A percentile compares a stretch with the other conserved stretches of the same genome.
Evolutionary conservation across 192 early-diverging fungal species (phyloP).

Genomic region (Entomortierella lignicola): DNA sequence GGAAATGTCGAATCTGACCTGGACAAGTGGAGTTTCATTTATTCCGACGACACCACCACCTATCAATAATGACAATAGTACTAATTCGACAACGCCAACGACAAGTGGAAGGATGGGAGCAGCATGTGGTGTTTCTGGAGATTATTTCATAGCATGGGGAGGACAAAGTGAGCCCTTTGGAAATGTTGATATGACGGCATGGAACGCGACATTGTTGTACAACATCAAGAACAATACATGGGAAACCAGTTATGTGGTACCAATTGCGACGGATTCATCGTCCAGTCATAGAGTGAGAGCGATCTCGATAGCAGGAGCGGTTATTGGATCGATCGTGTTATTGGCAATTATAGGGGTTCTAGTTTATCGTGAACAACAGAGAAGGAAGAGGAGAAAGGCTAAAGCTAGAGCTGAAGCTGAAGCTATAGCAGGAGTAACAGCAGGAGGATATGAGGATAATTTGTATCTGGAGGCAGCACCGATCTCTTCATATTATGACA

Average conservation of each 20-base stretch:
- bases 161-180: neutral
- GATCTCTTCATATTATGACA: neutral
- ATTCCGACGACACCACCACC: too few species aligned
- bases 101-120: neutral
- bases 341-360: neutral
- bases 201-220: neutral
- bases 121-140: constrained; percentile 4
- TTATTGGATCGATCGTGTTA: neutral
- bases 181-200: neutral
- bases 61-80: too few species aligned
- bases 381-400: too few species aligned
- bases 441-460: neutral
- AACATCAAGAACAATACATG: constrained; percentile 1
- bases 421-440: neutral
- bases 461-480: neutral
- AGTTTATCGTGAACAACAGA: too few species aligned
- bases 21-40: constrained; percentile 5
- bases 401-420: too few species aligned
- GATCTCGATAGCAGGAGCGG: neutral
- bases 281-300: neutral
- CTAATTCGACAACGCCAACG: too few species aligned
- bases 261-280: neutral
- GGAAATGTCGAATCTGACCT: neutral
- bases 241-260: neutral
- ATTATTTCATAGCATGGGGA: constrained; percentile 5